phyloP scores from a whole-genome alignment of 2,329 filamentous ascomycete genomes.

The Coleophoma crateriformis region DNA sequence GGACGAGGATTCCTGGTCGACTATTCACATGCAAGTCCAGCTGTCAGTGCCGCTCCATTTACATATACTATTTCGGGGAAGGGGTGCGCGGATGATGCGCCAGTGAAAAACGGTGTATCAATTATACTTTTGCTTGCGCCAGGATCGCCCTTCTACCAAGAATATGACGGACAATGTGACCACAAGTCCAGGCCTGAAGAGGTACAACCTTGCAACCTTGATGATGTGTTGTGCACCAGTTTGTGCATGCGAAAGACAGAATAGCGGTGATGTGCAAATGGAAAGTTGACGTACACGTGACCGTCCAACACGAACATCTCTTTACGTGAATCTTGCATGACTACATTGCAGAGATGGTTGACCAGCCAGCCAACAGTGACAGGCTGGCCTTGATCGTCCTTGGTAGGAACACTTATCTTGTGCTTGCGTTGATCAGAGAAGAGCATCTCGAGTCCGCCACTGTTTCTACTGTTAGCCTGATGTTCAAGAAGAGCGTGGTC shows the following conservation, averaged over 20 bases:
- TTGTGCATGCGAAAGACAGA: conserved; percentile 3
- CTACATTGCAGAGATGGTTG: conserved; percentile 68
- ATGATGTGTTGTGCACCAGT: conserved; percentile 12
- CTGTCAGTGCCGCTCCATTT: conserved; percentile 13
- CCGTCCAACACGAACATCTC: conserved; percentile 86
- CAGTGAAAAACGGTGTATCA: background rate
- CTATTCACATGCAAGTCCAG: conserved; percentile 39
- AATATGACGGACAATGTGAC: conserved; percentile 7
- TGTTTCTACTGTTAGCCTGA: conserved; percentile 28
- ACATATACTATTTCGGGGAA: background rate
- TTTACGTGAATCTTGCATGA: conserved; percentile 80
- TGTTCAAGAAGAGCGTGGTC: background rate
- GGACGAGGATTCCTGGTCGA: conserved; percentile 87
- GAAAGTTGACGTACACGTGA: conserved; percentile 63
- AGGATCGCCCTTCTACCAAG: too few relatives aligned
- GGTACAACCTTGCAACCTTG: background rate
- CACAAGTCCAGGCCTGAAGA: conserved; percentile 1
- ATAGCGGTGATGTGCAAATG: conserved; percentile 9
- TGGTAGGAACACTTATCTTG: conserved; percentile 60
- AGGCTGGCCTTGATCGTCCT: conserved; percentile 50
- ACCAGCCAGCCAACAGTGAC: conserved; percentile 74
- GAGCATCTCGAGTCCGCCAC: conserved; percentile 90
- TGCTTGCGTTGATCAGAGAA: conserved; percentile 80
- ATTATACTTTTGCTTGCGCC: background rate
- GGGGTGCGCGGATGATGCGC: background rate